phyloP scores from a whole-genome alignment of 1,284 basidiomycete species.

The Trametes versicolor region DNA sequence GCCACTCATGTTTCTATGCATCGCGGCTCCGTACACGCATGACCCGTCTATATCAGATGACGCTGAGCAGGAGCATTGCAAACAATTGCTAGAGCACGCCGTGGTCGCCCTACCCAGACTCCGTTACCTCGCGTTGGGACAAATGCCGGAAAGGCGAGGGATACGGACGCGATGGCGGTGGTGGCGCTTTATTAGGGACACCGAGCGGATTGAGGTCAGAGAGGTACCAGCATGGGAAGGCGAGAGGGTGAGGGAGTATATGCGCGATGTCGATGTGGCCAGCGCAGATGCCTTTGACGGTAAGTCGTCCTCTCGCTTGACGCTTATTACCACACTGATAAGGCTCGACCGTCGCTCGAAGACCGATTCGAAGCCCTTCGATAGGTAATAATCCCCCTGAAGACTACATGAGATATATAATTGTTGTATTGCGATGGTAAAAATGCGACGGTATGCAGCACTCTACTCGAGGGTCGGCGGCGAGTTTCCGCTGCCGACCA shows the following conservation, averaged over 20 bases:
- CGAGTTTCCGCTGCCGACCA: slow-evolving; percentile 54
- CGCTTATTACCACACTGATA: neutral
- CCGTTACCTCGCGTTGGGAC: neutral
- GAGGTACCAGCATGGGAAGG: slow-evolving; percentile 26
- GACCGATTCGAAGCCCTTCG: neutral
- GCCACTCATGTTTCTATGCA: slow-evolving; percentile 3
- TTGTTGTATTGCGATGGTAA: neutral
- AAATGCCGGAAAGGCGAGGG: neutral
- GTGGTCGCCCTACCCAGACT: neutral
- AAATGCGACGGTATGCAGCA: neutral
- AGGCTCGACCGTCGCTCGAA: neutral
- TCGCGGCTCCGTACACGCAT: neutral
- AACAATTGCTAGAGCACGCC: neutral
- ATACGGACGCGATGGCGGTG: slow-evolving; percentile 17
- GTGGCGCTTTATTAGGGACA: slow-evolving; percentile 16
- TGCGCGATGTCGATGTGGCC: slow-evolving; percentile 9
- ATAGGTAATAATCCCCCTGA: neutral
- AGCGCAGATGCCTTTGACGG: slow-evolving; percentile 7
- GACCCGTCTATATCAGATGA: neutral
- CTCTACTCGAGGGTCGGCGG: slow-evolving; percentile 31
- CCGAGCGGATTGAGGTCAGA: neutral
- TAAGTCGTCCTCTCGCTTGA: neutral
- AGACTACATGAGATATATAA: neutral
- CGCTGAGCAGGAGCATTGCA: neutral
- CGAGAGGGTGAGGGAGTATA: slow-evolving; percentile 13